Percentiles rank a stretch among this genome's conserved stretches.
Conservation (phyloP, 805 yeast species). For the Kodamaea leandrae region DNA sequence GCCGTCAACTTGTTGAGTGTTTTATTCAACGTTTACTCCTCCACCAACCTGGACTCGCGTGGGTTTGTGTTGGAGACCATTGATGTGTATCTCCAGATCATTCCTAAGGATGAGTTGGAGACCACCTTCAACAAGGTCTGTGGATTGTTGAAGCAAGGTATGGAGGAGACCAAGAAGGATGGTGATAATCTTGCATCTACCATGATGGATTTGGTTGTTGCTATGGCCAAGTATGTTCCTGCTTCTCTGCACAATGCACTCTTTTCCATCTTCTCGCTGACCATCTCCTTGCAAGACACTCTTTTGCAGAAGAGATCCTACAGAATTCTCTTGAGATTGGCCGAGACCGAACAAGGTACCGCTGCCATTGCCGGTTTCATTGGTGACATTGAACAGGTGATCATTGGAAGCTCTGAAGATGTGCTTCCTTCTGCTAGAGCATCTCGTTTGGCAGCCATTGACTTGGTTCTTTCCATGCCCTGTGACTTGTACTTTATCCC, state of each 20-base stretch:
- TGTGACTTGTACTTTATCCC: slow-evolving; percentile 76
- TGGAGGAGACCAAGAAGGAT: slow-evolving; percentile 53
- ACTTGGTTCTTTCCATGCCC: slow-evolving; percentile 59
- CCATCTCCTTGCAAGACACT: slow-evolving; percentile 57
- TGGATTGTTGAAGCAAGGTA: slow-evolving; percentile 66
- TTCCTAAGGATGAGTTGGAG: slow-evolving; percentile 63
- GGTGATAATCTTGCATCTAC: slow-evolving; percentile 59
- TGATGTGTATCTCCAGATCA: slow-evolving; percentile 71
- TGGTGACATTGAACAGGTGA: slow-evolving; percentile 55
- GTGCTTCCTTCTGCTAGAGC: slow-evolving; percentile 77
- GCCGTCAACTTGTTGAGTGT: slow-evolving; percentile 81
- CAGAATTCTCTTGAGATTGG: slow-evolving; percentile 66
- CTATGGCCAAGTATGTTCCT: slow-evolving; percentile 84
- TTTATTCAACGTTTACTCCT: slow-evolving; percentile 88
- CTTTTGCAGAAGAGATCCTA: slow-evolving; percentile 87
- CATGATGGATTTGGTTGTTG: slow-evolving; percentile 86
- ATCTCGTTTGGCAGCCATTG: slow-evolving; percentile 69
- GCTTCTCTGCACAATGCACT: slow-evolving; percentile 65
- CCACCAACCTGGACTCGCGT: slow-evolving; percentile 80
- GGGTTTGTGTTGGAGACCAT: slow-evolving; percentile 84
- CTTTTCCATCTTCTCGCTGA: slow-evolving; percentile 70
- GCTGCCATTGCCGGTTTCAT: slow-evolving; percentile 52
- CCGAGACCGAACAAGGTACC: slow-evolving; percentile 66
- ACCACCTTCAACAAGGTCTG: slow-evolving; percentile 85
- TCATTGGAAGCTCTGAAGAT: slow-evolving; percentile 54